These are phyloP conservation scores for Phytophthora crassamura DNA, from an alignment of 352 stramenopile genomes.

Conservation along the genomic window DNA sequence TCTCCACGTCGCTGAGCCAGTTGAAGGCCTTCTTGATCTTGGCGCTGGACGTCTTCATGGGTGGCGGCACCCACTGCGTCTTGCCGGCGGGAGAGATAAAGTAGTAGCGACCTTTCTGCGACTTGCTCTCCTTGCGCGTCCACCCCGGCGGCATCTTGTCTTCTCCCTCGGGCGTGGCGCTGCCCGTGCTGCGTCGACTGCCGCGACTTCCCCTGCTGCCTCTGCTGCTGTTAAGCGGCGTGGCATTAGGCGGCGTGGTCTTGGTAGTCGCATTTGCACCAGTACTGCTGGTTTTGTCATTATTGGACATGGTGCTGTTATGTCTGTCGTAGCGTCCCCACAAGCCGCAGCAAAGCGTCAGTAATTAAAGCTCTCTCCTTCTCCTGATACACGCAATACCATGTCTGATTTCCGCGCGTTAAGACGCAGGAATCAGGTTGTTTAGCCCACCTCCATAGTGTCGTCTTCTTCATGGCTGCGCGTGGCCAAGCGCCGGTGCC, in stretches of 20 bases:
- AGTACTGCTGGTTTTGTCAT: neutral
- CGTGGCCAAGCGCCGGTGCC: neutral
- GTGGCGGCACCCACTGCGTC: conserved; percentile 81
- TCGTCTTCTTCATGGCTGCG: conserved; percentile 43
- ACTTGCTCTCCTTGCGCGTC: conserved; percentile 87
- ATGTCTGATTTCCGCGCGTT: neutral
- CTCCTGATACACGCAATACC: too few relatives aligned
- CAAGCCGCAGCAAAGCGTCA: neutral
- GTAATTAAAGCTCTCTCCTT: neutral
- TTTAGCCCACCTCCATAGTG: conserved; percentile 35
- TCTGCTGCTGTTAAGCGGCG: conserved; percentile 20
- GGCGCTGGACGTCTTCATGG: conserved; percentile 27
- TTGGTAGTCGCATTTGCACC: neutral
- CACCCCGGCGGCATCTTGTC: conserved; percentile 75
- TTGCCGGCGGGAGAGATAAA: conserved; percentile 86
- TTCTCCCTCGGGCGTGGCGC: conserved; percentile 25
- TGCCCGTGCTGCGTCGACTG: conserved; percentile 37
- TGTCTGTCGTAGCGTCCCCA: conserved; percentile 14
- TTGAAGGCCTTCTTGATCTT: conserved; percentile 68
- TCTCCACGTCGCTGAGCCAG: conserved; percentile 85
- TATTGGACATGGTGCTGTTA: conserved; percentile 8
- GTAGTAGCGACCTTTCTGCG: conserved; percentile 86
- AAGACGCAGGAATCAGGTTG: conserved; percentile 20
- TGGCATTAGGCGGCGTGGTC: conserved; percentile 9
- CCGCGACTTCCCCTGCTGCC: conserved; percentile 30